Evolutionary conservation across 1,139 yeast species (phyloP), one percentile per base, ranked within the genome.

Genomic region (Candida tropicalis): DNA sequence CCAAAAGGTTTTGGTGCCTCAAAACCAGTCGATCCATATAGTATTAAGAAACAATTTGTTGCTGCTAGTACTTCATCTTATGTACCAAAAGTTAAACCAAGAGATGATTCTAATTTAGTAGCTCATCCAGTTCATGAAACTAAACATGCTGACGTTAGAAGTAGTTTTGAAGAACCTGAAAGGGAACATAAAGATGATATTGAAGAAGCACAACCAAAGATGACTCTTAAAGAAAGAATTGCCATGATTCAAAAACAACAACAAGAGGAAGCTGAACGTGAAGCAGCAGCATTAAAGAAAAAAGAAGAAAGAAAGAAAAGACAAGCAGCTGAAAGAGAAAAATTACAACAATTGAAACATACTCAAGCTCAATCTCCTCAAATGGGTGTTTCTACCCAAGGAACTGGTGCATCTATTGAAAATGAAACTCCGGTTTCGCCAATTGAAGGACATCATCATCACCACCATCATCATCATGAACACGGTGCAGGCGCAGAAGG

Each of bases 181-280:
- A 58, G 55, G 29, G 57, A 51, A 10, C 26, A 38, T 8, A 17
- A 18, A 6, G 37, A 37, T 3, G 38, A 39, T 11, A 27, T 18
- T 6, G 82, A 78, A 44, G 74, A 69, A 5, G 80, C 71, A 22
- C 79, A 70, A 20, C 96, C 97, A 10, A 84, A 86, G 53, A 66
- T 90, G 68, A 84, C 95, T 45, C 72, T 93, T 57, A 87, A 87
- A 59, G 97, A 93, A 53, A 77, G 98, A 51, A 89, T 93, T 59
- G 88, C 88, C 9, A 60, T 88, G 57, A 71, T 93, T 43, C 96
- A 91, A 59, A 80, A 88, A 58, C 83, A 83, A 46, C 97, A 88
- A 60, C 79, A 79, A 45, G 89, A 87, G 56, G 95, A 88, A 57
- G 88, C 86, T 5, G 91, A 86, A 53, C 77, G 87, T 40, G 82